Conservation (phyloP, 352 stramenopile species). For the Globisporangium recalcitrans region DNA sequence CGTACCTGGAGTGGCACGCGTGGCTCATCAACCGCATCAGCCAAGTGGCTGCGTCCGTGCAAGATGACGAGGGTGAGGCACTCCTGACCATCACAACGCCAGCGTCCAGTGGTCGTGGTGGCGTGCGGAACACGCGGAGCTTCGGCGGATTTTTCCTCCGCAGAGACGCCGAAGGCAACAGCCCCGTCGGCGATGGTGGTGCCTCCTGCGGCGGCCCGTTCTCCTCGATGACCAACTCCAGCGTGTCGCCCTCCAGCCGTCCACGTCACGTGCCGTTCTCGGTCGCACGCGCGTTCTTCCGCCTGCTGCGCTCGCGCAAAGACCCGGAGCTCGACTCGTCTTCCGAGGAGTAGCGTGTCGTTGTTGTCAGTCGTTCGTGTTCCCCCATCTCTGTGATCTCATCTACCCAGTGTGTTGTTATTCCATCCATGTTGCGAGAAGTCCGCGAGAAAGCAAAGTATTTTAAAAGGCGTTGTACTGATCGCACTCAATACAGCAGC, state of each 20-base stretch:
- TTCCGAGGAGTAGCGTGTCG: slow-evolving; percentile 15
- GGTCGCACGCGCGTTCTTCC: slow-evolving; percentile 65
- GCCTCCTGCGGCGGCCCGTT: background rate
- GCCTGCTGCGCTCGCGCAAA: slow-evolving; percentile 44
- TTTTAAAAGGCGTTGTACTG: slow-evolving; percentile 1
- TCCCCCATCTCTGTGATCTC: background rate
- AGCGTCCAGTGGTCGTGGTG: background rate
- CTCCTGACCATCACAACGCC: slow-evolving; percentile 11
- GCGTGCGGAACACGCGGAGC: background rate
- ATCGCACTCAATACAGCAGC: slow-evolving; percentile 14
- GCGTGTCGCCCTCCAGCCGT: slow-evolving; percentile 7
- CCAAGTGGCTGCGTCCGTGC: slow-evolving; percentile 43
- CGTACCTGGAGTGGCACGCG: slow-evolving; percentile 74
- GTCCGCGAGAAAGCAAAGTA: background rate
- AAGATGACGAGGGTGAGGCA: slow-evolving; percentile 24
- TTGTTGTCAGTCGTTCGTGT: background rate
- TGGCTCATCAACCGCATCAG: slow-evolving; percentile 85
- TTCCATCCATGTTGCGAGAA: background rate
- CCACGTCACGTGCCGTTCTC: slow-evolving; percentile 42
- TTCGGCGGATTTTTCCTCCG: slow-evolving; percentile 14
- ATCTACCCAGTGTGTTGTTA: background rate
- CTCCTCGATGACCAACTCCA: slow-evolving; percentile 6
- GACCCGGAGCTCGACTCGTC: slow-evolving; percentile 16
- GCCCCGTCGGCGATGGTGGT: background rate
- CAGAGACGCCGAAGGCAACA: slow-evolving; percentile 6